phyloP scores from a whole-genome alignment of 2,329 filamentous ascomycete species.

The Cryoendolithus antarcticus region DNA sequence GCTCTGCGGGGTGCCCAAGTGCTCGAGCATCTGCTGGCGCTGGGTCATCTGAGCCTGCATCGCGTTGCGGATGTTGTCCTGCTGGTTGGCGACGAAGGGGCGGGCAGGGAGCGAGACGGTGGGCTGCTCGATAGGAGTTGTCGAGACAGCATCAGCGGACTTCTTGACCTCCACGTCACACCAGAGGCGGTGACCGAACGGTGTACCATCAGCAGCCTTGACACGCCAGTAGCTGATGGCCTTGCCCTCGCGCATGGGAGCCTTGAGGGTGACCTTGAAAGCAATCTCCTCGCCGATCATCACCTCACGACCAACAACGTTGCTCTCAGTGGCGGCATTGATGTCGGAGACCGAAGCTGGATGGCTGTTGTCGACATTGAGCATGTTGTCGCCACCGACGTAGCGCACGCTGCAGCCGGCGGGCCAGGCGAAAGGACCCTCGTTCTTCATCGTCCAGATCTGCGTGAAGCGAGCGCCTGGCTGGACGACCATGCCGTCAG shows the following conservation, averaged over 20 bases:
- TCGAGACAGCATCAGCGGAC: slow-evolving; percentile 8
- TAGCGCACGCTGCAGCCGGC: slow-evolving; percentile 82
- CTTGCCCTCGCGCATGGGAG: slow-evolving; percentile 62
- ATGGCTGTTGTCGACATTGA: slow-evolving; percentile 68
- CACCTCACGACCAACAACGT: slow-evolving; percentile 56
- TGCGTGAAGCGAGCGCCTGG: slow-evolving; percentile 71
- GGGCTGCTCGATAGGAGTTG: slow-evolving; percentile 4
- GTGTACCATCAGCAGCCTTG: slow-evolving; percentile 63
- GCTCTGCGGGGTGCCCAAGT: too few species aligned
- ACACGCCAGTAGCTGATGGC: slow-evolving; percentile 95
- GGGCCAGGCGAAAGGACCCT: slow-evolving; percentile 69
- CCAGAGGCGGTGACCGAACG: slow-evolving; percentile 91
- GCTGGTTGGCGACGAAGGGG: background rate
- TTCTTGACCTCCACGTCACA: slow-evolving; percentile 66
- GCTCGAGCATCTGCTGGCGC: slow-evolving; percentile 14
- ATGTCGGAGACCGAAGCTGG: slow-evolving; percentile 69
- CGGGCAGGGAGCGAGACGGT: background rate
- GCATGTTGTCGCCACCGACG: slow-evolving; percentile 93
- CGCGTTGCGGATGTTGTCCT: background rate
- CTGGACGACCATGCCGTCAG: slow-evolving; percentile 62
- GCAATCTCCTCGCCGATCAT: slow-evolving; percentile 60
- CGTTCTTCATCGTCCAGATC: slow-evolving; percentile 83
- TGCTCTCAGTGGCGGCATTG: slow-evolving; percentile 69
- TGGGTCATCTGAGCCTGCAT: slow-evolving; percentile 6
- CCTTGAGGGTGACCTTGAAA: slow-evolving; percentile 78